Base-by-base conservation (phyloP, 495 filamentous ascomycete species). In the Monascus purpureus region DNA sequence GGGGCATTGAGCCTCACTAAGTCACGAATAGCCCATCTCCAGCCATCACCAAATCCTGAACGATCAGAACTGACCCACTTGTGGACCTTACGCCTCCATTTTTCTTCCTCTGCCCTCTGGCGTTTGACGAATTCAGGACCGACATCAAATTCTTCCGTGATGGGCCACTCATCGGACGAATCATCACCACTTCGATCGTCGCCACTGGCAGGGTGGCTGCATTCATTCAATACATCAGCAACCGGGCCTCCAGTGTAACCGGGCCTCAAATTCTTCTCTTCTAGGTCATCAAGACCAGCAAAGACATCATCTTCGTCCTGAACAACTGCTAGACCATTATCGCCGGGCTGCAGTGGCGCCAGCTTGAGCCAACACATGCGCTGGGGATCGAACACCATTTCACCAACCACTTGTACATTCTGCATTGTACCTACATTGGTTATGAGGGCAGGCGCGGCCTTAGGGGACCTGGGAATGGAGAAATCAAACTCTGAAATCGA, bases 141-240 rank as follows among this genome's bases (percentile, higher is more conserved):
- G 28, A 97, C 81, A 52, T 97, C 90, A 48, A 96, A 97, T 52
- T 96, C 90, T 53, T 97, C 90, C 8, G 83, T 85, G 16, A 92
- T 82, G 17, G 84, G 68, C 70, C 79, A 82, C 44, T 86, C 79
- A 37, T 86, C 79, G 3, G 59, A 63, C 6, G 57, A 58, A 26
- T 59, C 57, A 24, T 57, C 61, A 25, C 47, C 52, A 39, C 61
- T 64, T 33, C 72, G 68, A 35, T 78, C 57, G 35, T 75, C 73
- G 8, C 65, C 66, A 34, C 55, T 50, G 15, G 45, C 44, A 25
- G 42, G 39, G 32, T 41, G 36, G 41, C 57, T 50, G 36, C 49
- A 40, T 6, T 55, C 55, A 12, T 59, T 50, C 17, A 40, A 22
- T n/a, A 42, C 31, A 9, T 42, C 45, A 6, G 49, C 43, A 20